Evolutionary conservation across 345 rosid genomes (phyloP).

Genomic region (Rhodamnia rubescens): DNA sequence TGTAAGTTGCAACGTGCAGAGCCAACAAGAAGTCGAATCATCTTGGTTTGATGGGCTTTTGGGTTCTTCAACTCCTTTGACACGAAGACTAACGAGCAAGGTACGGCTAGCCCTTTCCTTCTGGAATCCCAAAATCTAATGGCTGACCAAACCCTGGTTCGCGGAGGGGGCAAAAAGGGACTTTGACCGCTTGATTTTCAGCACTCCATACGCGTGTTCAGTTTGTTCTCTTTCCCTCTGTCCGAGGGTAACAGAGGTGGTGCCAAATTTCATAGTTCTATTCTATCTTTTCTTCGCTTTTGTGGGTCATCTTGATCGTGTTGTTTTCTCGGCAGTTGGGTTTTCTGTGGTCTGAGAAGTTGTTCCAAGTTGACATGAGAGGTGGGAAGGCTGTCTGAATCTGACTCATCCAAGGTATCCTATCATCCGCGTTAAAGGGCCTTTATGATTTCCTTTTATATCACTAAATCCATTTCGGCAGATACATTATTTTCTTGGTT

Average conservation of each 20-base stretch:
- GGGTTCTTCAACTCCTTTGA: neutral
- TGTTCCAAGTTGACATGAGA: neutral
- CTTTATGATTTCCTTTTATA: neutral
- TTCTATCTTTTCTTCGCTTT: neutral
- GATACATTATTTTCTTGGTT: neutral
- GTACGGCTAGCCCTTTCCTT: neutral
- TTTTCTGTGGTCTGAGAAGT: neutral
- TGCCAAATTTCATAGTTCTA: neutral
- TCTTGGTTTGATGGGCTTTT: neutral
- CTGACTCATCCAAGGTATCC: neutral
- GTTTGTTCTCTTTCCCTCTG: neutral
- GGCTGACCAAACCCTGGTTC: neutral
- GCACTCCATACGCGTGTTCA: neutral
- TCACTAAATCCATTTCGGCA: neutral
- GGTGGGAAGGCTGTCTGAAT: neutral
- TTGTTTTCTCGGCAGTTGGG: neutral
- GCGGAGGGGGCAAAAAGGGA: neutral
- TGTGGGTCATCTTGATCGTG: neutral
- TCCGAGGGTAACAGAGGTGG: neutral
- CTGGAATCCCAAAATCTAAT: neutral
- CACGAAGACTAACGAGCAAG: neutral
- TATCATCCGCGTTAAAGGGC: neutral
- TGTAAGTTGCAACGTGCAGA: conserved; percentile 7
- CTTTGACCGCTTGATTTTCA: neutral
- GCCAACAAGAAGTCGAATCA: neutral